phyloP scores from a whole-genome alignment of 805 yeast genomes.

The Metschnikowia peoriensis region DNA sequence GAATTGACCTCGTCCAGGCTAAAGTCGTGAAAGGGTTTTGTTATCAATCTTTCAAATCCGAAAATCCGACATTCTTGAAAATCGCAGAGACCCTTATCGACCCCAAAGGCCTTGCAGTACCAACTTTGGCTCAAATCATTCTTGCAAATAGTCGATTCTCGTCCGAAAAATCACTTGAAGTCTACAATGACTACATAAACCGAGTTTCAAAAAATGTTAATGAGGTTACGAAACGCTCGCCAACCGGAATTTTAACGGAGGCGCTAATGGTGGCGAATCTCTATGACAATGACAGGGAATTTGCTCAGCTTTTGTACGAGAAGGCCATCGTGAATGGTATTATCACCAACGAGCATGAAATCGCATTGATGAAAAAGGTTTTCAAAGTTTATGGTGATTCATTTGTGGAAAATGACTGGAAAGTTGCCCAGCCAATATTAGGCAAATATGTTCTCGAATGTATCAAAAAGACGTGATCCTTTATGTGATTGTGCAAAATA shows the following conservation, averaged over 20 bases:
- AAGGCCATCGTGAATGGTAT: conserved; percentile 40
- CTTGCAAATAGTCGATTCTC: conserved; percentile 41
- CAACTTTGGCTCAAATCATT: conserved; percentile 40
- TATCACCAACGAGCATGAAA: conserved; percentile 40
- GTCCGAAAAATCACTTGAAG: conserved; percentile 36
- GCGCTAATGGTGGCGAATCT: conserved; percentile 44
- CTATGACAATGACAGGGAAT: conserved; percentile 49
- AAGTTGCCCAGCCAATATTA: conserved; percentile 30
- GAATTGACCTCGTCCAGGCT: conserved; percentile 41
- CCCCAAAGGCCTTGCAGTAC: conserved; percentile 27
- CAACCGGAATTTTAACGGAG: conserved; percentile 46
- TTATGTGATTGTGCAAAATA: not conserved
- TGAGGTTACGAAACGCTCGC: conserved; percentile 32
- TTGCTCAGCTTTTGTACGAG: conserved; percentile 51
- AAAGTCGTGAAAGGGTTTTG: conserved; percentile 41
- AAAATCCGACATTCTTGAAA: conserved; percentile 25
- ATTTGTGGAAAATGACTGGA: conserved; percentile 35
- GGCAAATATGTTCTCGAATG: conserved; percentile 24
- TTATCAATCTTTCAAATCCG: conserved; percentile 36
- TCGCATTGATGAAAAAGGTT: conserved; percentile 38
- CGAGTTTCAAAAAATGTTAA: conserved; percentile 31
- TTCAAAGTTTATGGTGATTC: conserved; percentile 54
- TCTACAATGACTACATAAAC: conserved; percentile 47
- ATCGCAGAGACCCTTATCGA: conserved; percentile 39
- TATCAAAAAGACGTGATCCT: conserved; percentile 4